Conservation (phyloP, 2,329 filamentous ascomycete genomes). For the Venturia pyrina region DNA sequence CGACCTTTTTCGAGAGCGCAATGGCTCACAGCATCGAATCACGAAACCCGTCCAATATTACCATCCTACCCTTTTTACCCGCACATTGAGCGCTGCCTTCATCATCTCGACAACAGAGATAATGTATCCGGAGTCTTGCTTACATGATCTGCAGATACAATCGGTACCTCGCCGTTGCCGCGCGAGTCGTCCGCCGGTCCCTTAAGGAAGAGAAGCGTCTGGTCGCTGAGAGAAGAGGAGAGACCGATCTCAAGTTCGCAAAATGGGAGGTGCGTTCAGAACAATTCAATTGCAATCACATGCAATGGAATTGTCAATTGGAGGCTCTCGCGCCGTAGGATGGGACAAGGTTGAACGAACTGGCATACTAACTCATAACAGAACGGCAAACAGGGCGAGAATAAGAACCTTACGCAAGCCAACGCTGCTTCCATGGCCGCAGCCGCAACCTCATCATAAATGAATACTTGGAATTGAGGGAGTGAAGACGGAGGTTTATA, state of each 20-base stretch:
- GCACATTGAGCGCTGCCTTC: background rate
- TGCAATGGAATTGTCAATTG: background rate
- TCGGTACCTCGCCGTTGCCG: constrained; percentile 93
- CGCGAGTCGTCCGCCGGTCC: constrained; percentile 89
- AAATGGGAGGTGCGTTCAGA: constrained; percentile 80
- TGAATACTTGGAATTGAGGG: constrained; percentile 1
- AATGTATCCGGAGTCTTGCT: background rate
- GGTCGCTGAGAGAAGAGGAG: constrained; percentile 76
- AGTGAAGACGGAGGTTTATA: background rate
- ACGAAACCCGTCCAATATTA: background rate
- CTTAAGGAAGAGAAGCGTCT: constrained; percentile 93
- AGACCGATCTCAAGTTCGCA: constrained; percentile 79
- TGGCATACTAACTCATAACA: constrained; percentile 31
- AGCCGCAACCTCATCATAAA: constrained; percentile 34
- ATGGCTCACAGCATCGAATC: constrained; percentile 5
- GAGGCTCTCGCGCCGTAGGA: background rate
- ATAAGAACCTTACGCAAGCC: constrained; percentile 56
- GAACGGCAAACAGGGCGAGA: constrained; percentile 93
- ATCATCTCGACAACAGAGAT: background rate
- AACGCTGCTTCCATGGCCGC: constrained; percentile 40
- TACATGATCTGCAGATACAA: constrained; percentile 68
- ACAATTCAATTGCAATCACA: background rate
- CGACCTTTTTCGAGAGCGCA: background rate
- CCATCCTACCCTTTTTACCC: background rate
- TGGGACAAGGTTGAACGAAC: background rate